phyloP scores from a whole-genome alignment of 2,329 filamentous ascomycete species.

The Pyricularia pennisetigena region DNA sequence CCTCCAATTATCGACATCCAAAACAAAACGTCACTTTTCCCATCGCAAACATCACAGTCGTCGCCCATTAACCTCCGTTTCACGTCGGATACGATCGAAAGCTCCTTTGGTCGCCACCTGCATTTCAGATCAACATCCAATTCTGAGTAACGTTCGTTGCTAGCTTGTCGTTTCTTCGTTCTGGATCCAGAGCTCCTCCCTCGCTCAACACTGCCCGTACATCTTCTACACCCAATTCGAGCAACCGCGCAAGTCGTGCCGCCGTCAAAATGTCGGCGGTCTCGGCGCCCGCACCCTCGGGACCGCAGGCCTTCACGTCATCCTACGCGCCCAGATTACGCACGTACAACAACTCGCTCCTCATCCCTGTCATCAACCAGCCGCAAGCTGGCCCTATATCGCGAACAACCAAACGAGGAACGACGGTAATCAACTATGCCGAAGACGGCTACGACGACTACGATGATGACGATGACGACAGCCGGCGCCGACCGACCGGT shows the following conservation, averaged over 20 bases:
- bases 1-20: background rate
- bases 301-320: constrained; percentile 78
- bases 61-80: background rate
- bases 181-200: background rate
- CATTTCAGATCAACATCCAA: background rate
- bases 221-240: background rate
- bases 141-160: background rate
- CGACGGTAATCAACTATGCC: constrained; percentile 93
- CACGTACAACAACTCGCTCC: constrained; percentile 82
- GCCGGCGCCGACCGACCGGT: constrained; percentile 70
- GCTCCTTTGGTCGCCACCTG: background rate
- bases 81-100: background rate
- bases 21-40: background rate
- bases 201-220: background rate
- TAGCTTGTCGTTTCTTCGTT: background rate
- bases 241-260: background rate
- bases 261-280: constrained; percentile 2
- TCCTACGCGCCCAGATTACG: constrained; percentile 87
- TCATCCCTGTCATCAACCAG: constrained; percentile 73
- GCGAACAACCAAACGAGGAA: constrained; percentile 93
- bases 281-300: constrained; percentile 23
- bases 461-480: constrained; percentile 63
- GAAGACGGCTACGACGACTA: constrained; percentile 88
- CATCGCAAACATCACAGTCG: background rate
- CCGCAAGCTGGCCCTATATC: constrained; percentile 55